phyloP scores from a whole-genome alignment of 176 grass and related monocot species.

The Alloteropsis semialata region DNA sequence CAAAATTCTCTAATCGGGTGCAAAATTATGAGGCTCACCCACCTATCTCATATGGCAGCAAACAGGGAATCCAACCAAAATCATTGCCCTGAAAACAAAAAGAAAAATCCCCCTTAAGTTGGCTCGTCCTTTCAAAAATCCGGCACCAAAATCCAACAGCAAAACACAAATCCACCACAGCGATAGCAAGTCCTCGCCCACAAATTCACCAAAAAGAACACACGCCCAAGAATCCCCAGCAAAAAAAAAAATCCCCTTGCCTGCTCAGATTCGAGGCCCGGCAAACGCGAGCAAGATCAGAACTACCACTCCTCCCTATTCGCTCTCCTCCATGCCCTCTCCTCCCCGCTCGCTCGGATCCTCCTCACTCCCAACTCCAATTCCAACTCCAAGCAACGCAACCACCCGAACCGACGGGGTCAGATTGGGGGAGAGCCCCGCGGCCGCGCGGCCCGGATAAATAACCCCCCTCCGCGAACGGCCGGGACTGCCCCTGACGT shows the following conservation, averaged over 20 bases:
- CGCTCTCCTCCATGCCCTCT: conserved; percentile 19
- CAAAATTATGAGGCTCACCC: neutral
- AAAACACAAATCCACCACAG: neutral
- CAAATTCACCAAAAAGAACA: neutral
- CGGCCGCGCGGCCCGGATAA: conserved; percentile 1
- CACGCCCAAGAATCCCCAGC: neutral
- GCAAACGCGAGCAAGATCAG: neutral
- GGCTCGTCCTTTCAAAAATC: neutral
- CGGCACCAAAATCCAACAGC: neutral
- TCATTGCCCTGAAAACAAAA: neutral
- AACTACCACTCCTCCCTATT: neutral
- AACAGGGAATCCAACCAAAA: conserved; percentile 24
- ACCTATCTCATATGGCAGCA: neutral
- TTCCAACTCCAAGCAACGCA: neutral
- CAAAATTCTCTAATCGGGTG: neutral
- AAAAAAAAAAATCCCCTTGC: neutral
- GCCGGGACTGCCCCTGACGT: neutral
- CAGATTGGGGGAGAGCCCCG: neutral
- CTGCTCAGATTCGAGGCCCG: conserved; percentile 14
- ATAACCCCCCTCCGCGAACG: conserved; percentile 16
- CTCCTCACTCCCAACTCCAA: neutral
- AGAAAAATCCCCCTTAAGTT: neutral
- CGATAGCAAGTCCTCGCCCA: neutral
- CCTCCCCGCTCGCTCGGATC: neutral
- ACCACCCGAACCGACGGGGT: neutral